These are phyloP conservation scores for Komagataella pastoris DNA, from an alignment of 805 yeast species.

Conservation along the genomic window DNA sequence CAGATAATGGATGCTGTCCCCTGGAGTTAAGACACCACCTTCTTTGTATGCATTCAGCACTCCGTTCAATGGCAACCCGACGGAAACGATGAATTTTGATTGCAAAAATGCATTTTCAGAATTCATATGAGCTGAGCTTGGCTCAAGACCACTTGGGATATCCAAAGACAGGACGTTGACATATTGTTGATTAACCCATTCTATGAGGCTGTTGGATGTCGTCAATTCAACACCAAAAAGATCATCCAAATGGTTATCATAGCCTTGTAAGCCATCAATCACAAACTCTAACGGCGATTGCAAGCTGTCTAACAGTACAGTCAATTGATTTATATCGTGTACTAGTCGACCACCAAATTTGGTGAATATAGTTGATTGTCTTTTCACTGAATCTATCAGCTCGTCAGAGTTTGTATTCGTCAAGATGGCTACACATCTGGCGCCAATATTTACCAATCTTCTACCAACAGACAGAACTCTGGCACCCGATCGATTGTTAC, in stretches of 20 bases:
- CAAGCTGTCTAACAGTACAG: slow-evolving; percentile 24
- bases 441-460: slow-evolving; percentile 61
- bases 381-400: slow-evolving; percentile 17
- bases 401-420: slow-evolving; percentile 23
- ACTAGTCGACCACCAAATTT: slow-evolving; percentile 60
- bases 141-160: slow-evolving; percentile 72
- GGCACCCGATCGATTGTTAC: slow-evolving; percentile 65
- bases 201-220: slow-evolving; percentile 29
- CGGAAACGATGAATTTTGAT: slow-evolving; percentile 48
- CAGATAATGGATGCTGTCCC: slow-evolving; percentile 42
- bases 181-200: slow-evolving; percentile 50
- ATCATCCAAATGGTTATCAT: slow-evolving; percentile 56
- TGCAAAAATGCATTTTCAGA: slow-evolving; percentile 18
- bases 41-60: slow-evolving; percentile 45
- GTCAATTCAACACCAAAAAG: slow-evolving; percentile 29
- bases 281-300: slow-evolving; percentile 72
- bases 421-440: slow-evolving; percentile 46
- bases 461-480: slow-evolving; percentile 71
- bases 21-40: slow-evolving; percentile 27
- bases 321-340: slow-evolving; percentile 21
- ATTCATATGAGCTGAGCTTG: slow-evolving; percentile 55
- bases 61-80: slow-evolving; percentile 64
- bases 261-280: slow-evolving; percentile 78
- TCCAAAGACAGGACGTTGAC: slow-evolving; percentile 54
- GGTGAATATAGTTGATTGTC: slow-evolving; percentile 42